A percentile compares a stretch with the other conserved stretches of the same genome.
Conservation (phyloP, 257 asterid genomes). For the Anisodus acutangulus region DNA sequence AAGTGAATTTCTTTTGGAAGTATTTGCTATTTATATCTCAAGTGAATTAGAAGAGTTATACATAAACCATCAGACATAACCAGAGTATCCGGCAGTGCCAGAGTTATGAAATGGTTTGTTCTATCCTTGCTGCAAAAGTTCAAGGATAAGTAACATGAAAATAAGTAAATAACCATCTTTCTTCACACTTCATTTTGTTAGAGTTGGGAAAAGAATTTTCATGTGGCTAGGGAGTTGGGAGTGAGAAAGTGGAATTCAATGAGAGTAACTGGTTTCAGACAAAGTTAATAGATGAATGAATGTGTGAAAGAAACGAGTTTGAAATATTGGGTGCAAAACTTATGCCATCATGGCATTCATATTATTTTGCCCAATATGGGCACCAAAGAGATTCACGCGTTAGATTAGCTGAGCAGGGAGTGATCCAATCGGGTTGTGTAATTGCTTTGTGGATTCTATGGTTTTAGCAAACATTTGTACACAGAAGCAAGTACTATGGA, state of each 20-base stretch:
- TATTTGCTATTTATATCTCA: neutral
- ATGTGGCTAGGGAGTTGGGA: neutral
- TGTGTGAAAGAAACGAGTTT: neutral
- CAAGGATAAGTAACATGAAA: neutral
- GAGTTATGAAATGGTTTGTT: neutral
- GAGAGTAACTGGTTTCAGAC: neutral
- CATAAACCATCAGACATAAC: constrained; percentile 4
- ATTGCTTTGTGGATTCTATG: neutral
- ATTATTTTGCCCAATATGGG: neutral
- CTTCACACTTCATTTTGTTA: neutral
- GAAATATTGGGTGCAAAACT: neutral
- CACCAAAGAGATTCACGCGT: neutral
- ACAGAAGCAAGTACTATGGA: neutral
- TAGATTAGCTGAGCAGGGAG: neutral
- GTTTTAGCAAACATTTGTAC: neutral
- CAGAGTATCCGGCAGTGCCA: neutral
- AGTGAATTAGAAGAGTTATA: neutral
- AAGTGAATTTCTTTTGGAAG: neutral
- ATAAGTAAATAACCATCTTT: neutral
- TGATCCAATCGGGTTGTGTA: neutral
- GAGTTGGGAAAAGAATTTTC: neutral
- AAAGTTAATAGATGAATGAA: no score
- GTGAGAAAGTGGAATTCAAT: neutral
- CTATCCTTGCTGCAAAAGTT: neutral
- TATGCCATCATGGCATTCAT: neutral